phyloP scores from a whole-genome alignment of 106 monocot species.

The Dendrobium chrysotoxum region DNA sequence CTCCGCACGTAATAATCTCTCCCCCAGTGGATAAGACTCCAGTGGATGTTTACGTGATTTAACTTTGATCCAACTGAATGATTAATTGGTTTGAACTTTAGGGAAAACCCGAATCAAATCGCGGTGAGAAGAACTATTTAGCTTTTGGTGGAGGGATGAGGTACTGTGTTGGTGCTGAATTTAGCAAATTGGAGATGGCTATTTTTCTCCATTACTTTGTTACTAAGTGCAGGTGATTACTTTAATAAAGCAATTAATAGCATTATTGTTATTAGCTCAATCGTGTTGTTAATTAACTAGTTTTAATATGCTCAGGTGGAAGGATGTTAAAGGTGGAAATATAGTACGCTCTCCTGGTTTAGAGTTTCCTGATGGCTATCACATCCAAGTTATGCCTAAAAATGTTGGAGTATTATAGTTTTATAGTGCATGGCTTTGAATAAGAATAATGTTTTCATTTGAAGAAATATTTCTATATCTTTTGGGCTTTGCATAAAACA shows the following conservation, averaged over 20 bases:
- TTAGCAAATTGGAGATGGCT: slow-evolving; percentile 53
- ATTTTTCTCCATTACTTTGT: slow-evolving; percentile 53
- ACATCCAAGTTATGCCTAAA: slow-evolving; percentile 22
- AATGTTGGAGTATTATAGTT: too few species aligned
- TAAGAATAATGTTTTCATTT: too few species aligned
- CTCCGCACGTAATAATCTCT: too few species aligned
- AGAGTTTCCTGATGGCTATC: slow-evolving; percentile 53
- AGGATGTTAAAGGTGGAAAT: slow-evolving; percentile 44
- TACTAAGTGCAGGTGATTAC: slow-evolving; percentile 43
- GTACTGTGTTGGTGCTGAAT: slow-evolving; percentile 58
- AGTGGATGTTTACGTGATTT: too few species aligned
- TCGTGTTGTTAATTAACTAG: too few species aligned
- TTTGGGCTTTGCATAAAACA: too few species aligned
- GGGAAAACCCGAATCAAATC: slow-evolving; percentile 20
- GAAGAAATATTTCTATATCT: too few species aligned
- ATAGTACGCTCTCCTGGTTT: slow-evolving; percentile 51
- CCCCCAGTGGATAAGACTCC: too few species aligned
- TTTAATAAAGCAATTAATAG: too few species aligned
- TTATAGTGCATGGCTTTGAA: too few species aligned
- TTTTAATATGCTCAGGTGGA: slow-evolving; percentile 21
- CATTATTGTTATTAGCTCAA: too few species aligned
- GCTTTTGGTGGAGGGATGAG: slow-evolving; percentile 63
- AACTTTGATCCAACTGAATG: too few species aligned
- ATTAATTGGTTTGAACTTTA: neutral
- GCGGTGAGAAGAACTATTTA: slow-evolving; percentile 44